These are phyloP conservation scores for Austroboletus eburneus DNA, from an alignment of 768 basidiomycete species.

Conservation along the genomic window DNA sequence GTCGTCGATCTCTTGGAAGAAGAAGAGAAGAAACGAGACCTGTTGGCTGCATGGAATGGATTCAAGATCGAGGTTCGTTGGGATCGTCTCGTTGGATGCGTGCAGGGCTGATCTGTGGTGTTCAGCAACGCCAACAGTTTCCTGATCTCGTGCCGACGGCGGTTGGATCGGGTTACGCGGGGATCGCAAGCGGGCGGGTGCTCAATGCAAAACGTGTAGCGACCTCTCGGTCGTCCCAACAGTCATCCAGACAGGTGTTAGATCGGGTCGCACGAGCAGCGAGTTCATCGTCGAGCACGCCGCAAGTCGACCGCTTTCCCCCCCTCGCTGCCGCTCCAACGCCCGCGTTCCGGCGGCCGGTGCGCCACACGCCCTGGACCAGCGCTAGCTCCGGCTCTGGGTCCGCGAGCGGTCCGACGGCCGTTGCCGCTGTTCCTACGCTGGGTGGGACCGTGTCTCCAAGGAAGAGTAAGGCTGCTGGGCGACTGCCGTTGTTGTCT, in stretches of 20 bases:
- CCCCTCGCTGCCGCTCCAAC: constrained; percentile 16
- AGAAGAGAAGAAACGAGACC: constrained; percentile 74
- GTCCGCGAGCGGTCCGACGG: constrained; percentile 4
- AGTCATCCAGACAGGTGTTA: constrained; percentile 68
- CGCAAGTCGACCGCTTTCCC: constrained; percentile 26
- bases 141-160: constrained; percentile 66
- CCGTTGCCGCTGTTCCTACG: not conserved
- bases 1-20: constrained; percentile 79
- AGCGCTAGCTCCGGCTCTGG: no score
- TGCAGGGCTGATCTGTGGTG: constrained; percentile 1
- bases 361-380: constrained; percentile 62
- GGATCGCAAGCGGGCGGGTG: constrained; percentile 76
- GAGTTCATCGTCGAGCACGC: constrained; percentile 33
- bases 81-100: constrained; percentile 40
- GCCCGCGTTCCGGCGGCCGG: constrained; percentile 37
- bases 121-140: constrained; percentile 79
- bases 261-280: constrained; percentile 88
- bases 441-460: not conserved
- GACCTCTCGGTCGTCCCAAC: constrained; percentile 49
- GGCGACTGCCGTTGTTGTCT: constrained; percentile 43
- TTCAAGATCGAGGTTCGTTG: constrained; percentile 89
- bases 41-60: constrained; percentile 76
- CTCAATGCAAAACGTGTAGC: constrained; percentile 81
- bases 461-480: constrained; percentile 4
- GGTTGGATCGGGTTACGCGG: constrained; percentile 66